A percentile compares a stretch with the other conserved stretches of the same genome.
Conservation (phyloP, 164 flowering plant genomes). For the Pachysandra terminalis region DNA sequence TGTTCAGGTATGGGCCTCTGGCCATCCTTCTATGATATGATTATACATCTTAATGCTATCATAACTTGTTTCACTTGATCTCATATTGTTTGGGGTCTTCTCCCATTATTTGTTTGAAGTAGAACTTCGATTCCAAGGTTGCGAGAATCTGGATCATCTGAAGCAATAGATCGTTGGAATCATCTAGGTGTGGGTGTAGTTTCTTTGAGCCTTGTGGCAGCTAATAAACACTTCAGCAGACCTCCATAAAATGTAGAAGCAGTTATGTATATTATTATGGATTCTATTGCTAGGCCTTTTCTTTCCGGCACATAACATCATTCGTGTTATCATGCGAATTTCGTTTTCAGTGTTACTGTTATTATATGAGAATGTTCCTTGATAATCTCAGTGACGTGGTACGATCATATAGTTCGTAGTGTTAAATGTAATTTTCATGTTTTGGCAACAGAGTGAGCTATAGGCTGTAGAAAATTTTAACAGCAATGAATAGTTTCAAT, state of each 20-base stretch:
- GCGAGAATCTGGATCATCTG: neutral
- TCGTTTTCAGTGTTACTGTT: too few relatives aligned
- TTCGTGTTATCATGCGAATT: too few relatives aligned
- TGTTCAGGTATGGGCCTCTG: conserved; percentile 56
- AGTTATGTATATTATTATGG: neutral
- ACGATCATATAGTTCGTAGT: too few relatives aligned
- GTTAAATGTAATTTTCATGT: too few relatives aligned
- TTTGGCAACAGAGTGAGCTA: too few relatives aligned
- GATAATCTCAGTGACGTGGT: too few relatives aligned
- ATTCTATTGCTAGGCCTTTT: neutral
- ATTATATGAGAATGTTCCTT: too few relatives aligned
- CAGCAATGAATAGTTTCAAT: too few relatives aligned
- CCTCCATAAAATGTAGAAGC: neutral
- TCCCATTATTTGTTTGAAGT: neutral
- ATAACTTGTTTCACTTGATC: too few relatives aligned
- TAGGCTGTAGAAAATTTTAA: too few relatives aligned
- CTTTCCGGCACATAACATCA: too few relatives aligned
- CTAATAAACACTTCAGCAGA: neutral
- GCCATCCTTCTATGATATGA: neutral
- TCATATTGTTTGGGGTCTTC: neutral
- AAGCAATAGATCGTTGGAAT: neutral
- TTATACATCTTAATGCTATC: neutral
- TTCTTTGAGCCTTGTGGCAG: neutral
- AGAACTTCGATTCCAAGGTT: neutral
- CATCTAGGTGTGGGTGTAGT: neutral